phyloP scores from a whole-genome alignment of 1,139 yeast species.

The Hemisphaericaspora subhashii region DNA sequence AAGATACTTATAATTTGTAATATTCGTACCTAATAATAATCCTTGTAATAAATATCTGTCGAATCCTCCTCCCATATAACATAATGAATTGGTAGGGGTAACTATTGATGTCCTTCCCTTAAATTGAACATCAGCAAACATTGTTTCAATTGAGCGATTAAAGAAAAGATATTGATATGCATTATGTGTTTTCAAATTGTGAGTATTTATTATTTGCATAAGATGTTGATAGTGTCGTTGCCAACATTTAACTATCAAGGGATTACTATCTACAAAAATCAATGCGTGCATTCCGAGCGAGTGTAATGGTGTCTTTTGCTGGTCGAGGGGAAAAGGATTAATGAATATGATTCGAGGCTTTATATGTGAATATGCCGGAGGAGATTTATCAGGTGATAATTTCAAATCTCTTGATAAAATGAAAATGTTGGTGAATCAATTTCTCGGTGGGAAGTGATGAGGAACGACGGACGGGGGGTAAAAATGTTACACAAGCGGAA shows the following conservation, averaged over 20 bases:
- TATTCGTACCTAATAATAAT: slow-evolving; percentile 12
- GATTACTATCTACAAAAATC: slow-evolving; percentile 14
- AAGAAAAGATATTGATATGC: slow-evolving; percentile 9
- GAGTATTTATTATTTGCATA: slow-evolving; percentile 5
- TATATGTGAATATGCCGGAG: no score
- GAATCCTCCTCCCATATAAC: slow-evolving; percentile 31
- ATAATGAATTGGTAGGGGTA: slow-evolving; percentile 26
- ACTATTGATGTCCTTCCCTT: slow-evolving; percentile 15
- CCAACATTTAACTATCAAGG: slow-evolving; percentile 15
- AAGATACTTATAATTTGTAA: slow-evolving; percentile 13
- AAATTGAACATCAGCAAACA: slow-evolving; percentile 7
- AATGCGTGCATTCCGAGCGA: no score
- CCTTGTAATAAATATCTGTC: slow-evolving; percentile 23
- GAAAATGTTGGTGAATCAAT: no score
- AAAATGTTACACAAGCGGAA: no score
- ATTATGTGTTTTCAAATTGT: slow-evolving; percentile 4
- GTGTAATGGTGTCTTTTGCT: no score
- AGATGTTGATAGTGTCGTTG: slow-evolving; percentile 11
- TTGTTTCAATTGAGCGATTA: slow-evolving; percentile 11
- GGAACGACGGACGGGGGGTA: no score
- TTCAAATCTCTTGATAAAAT: no score
- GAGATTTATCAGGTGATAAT: no score
- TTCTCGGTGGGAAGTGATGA: no score
- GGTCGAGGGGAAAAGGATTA: no score
- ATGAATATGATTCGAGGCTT: no score